Percentiles rank a stretch among this genome's conserved stretches.
Evolutionary conservation across 805 yeast species (phyloP).

Genomic region (Candida sonorensis): DNA sequence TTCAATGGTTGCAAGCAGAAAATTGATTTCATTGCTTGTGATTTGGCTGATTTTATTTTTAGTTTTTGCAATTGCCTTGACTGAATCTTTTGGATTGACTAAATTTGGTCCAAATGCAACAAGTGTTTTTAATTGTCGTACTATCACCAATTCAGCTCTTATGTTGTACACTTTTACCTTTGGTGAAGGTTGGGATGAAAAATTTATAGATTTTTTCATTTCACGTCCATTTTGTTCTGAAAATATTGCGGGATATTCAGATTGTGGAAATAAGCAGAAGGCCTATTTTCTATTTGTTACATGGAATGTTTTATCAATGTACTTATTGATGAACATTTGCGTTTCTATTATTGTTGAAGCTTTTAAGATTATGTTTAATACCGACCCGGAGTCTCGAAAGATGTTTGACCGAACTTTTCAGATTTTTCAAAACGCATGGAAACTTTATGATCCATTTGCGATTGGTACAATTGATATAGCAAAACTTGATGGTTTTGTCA

Average conservation of each 20-base stretch:
- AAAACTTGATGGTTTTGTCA: constrained; percentile 49
- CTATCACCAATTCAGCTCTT: constrained; percentile 71
- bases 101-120: constrained; percentile 67
- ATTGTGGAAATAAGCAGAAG: constrained; percentile 62
- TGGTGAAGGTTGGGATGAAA: constrained; percentile 89
- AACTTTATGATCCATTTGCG: constrained; percentile 61
- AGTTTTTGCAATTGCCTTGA: constrained; percentile 79
- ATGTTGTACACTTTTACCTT: constrained; percentile 73
- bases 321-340: constrained; percentile 80
- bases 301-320: constrained; percentile 87
- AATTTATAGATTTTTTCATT: constrained; percentile 66
- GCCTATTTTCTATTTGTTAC: constrained; percentile 55
- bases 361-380: constrained; percentile 72
- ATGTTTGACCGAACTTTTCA: constrained; percentile 55
- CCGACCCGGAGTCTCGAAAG: constrained; percentile 29
- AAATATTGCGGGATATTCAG: constrained; percentile 36
- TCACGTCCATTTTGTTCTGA: constrained; percentile 55
- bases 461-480: constrained; percentile 54
- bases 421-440: constrained; percentile 68
- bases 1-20: constrained; percentile 67
- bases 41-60: constrained; percentile 77
- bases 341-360: constrained; percentile 77
- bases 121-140: constrained; percentile 61
- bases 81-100: constrained; percentile 81
- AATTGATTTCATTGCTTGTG: constrained; percentile 58